These are phyloP conservation scores for Scutellaria minor DNA, from an alignment of 257 asterid genomes.

Conservation along the genomic window DNA sequence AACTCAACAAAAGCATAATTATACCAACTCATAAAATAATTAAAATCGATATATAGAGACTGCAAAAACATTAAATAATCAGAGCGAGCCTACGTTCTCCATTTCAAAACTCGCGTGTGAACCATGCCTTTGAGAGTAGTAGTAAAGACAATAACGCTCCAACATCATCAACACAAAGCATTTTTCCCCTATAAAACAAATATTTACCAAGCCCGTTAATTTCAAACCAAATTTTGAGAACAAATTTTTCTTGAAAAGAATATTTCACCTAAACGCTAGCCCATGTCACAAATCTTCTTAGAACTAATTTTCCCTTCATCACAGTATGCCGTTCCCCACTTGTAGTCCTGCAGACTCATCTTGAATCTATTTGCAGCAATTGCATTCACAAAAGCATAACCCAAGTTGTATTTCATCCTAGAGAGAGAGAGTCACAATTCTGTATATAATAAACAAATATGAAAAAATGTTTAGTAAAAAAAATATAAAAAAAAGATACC, in stretches of 20 bases:
- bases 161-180: no score
- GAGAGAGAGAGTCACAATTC: background rate
- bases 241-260: background rate
- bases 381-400: conserved; percentile 56
- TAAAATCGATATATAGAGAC: no score
- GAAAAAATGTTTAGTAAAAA: background rate
- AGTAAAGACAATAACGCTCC: no score
- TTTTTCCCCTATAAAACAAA: conserved; percentile 40
- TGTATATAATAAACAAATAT: background rate
- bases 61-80: background rate
- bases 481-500: conserved; percentile 31
- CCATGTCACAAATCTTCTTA: conserved; percentile 54
- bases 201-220: background rate
- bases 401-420: conserved; percentile 45
- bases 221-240: background rate
- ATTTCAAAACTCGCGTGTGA: background rate
- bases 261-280: conserved; percentile 55
- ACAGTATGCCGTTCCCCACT: conserved; percentile 33
- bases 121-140: background rate
- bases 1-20: no score
- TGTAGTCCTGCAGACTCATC: conserved; percentile 23
- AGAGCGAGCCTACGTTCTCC: background rate
- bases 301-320: background rate
- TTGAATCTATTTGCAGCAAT: conserved; percentile 41
- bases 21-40: no score